Percentiles rank a stretch among this genome's conserved stretches.
phyloP scores from a whole-genome alignment of 2,329 filamentous ascomycete genomes.

The Parasarocladium wereldwijsianum region DNA sequence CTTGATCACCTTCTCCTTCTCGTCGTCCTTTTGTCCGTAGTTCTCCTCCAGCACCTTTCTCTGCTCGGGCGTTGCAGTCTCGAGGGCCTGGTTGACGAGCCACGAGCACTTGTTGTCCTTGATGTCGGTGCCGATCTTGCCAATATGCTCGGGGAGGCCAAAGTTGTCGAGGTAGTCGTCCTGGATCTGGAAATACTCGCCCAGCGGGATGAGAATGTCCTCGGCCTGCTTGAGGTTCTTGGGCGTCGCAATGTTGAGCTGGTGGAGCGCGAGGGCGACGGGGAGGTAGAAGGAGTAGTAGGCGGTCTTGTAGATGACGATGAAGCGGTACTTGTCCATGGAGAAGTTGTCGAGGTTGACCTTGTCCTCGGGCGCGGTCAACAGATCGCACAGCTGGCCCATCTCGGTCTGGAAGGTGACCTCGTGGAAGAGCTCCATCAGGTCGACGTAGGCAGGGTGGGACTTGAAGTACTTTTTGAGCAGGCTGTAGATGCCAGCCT shows the following conservation, averaged over 20 bases:
- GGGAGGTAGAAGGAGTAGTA: constrained; percentile 99
- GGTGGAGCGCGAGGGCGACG: constrained; percentile 77
- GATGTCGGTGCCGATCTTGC: constrained; percentile 98
- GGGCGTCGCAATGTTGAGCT: constrained; percentile 69
- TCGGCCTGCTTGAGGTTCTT: constrained; percentile 81
- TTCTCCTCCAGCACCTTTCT: constrained; percentile 76
- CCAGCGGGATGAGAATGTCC: constrained; percentile 88
- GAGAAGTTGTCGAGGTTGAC: constrained; percentile 93
- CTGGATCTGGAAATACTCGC: constrained; percentile 98
- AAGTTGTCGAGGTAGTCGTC: constrained; percentile 99
- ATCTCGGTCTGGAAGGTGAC: constrained; percentile 87
- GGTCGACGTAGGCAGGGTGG: constrained; percentile 77
- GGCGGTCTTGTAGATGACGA: constrained; percentile 98
- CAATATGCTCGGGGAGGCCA: constrained; percentile 79
- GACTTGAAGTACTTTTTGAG: constrained; percentile 87
- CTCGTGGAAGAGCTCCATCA: constrained; percentile 95
- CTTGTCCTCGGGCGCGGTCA: constrained; percentile 88
- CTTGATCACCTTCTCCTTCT: constrained; percentile 76
- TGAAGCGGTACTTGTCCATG: constrained; percentile 91
- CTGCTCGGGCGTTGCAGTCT: constrained; percentile 69
- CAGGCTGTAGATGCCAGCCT: constrained; percentile 76
- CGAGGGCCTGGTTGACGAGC: constrained; percentile 89
- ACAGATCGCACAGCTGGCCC: constrained; percentile 84
- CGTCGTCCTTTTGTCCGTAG: constrained; percentile 83
- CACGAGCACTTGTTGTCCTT: constrained; percentile 99